Evolutionary conservation across 2,329 filamentous ascomycete genomes (phyloP), one percentile per base, ranked within the genome.

Genomic region (Arthroderma uncinatum): DNA sequence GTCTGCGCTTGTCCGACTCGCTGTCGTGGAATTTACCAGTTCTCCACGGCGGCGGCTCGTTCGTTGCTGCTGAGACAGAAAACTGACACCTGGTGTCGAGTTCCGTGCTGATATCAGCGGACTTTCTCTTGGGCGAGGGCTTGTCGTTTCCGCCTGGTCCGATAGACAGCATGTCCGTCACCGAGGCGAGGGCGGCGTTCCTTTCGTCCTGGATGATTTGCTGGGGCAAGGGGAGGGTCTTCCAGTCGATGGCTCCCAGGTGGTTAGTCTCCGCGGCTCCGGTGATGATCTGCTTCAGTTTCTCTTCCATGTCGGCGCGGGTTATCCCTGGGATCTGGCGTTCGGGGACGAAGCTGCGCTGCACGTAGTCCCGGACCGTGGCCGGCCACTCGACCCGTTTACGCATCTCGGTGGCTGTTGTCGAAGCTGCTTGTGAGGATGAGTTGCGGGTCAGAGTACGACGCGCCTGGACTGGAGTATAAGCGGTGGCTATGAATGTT

Each of bases 281-380:
- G 60, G 86, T 88, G 69, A 98, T 96, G 64, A 90, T 86, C 60
- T 85, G 76, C 72, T 92, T 95, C 62, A 98, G 77, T 68, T 90
- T 94, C 59, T 78, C 77, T 71, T 95, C 87, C 78, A 96, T 86
- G 58, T 95, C 89, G 55, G 78, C 66, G 55, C 81, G 80, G 54
- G 76, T 71, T 48, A 91, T 81, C 39, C 80, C 79, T 4, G 79
- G 66, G 61, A 87, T 79, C 62, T 84, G 76, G 68, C 90, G 87
- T 58, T 83, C 81, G 25, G 83, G 81, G 54, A 87, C 83, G 69
- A 97, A 97, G 25, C 90, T 91, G 67, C 90, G 84, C 66, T 90
- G 86, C 33, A 97, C 92, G 74, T 96, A 97, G 63, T 80, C 78
- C 64, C 90, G 87, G 59, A 97, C 89, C n/a, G 85, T 82, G 44